phyloP scores from a whole-genome alignment of 2,329 filamentous ascomycete species.

The Fusarium liriodendri region DNA sequence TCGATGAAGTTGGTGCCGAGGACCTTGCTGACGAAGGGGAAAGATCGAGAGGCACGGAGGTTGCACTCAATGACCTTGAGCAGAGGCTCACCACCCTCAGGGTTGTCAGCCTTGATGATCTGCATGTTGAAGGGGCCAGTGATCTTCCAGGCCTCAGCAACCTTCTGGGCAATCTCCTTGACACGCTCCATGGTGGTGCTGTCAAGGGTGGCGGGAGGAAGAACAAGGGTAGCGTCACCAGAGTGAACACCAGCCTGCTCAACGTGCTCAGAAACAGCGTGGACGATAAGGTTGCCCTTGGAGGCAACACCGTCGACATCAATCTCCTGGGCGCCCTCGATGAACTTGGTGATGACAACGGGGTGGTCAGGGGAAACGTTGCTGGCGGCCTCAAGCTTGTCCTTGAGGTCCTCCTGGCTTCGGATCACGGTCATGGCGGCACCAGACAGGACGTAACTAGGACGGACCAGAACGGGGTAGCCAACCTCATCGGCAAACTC shows the following conservation, averaged over 20 bases:
- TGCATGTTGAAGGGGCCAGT: slow-evolving; percentile 99
- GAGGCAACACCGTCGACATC: slow-evolving; percentile 95
- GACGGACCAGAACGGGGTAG: slow-evolving; percentile 95
- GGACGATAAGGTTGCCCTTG: slow-evolving; percentile 85
- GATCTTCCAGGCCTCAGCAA: slow-evolving; percentile 96
- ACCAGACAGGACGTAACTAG: slow-evolving; percentile 94
- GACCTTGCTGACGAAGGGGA: slow-evolving; percentile 98
- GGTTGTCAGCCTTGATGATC: slow-evolving; percentile 91
- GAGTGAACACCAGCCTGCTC: slow-evolving; percentile 99
- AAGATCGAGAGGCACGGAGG: slow-evolving; percentile 94
- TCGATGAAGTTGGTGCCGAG: slow-evolving; percentile 98
- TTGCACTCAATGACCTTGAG: slow-evolving; percentile 99
- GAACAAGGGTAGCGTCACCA: slow-evolving; percentile 92
- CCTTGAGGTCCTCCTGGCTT: slow-evolving; percentile 87
- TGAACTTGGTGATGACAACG: slow-evolving; percentile 98
- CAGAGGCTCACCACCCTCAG: slow-evolving; percentile 77
- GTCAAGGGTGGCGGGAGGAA: slow-evolving; percentile 86
- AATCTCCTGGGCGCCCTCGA: slow-evolving; percentile 95
- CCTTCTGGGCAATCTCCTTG: slow-evolving; percentile 96
- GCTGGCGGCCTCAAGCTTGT: slow-evolving; percentile 91
- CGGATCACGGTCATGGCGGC: slow-evolving; percentile 98
- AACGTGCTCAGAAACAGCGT: slow-evolving; percentile 95
- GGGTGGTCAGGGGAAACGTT: slow-evolving; percentile 96
- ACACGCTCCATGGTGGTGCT: slow-evolving; percentile 82
- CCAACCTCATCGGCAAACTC: slow-evolving; percentile 85